These are phyloP conservation scores for Blastobotrys petasosporus DNA, from an alignment of 1,139 yeast species.

Conservation along the genomic window DNA sequence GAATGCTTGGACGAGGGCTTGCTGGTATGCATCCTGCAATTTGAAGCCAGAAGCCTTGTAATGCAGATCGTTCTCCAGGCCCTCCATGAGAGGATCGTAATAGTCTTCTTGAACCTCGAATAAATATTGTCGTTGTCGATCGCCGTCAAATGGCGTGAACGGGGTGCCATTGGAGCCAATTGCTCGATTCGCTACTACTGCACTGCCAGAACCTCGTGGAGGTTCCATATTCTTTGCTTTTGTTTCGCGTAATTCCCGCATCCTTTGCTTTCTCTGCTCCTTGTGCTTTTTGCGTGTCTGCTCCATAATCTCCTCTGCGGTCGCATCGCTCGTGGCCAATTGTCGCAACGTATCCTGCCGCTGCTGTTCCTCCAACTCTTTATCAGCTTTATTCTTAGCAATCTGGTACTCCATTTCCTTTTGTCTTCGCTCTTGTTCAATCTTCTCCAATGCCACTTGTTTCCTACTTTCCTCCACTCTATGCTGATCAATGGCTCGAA, in stretches of 20 bases:
- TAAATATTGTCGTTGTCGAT: constrained; percentile 52
- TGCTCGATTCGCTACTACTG: constrained; percentile 10
- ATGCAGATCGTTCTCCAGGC: constrained; percentile 57
- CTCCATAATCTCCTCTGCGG: constrained; percentile 44
- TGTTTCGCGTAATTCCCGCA: constrained; percentile 26
- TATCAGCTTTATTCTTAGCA: constrained; percentile 34
- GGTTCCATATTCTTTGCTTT: not conserved
- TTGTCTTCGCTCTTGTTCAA: constrained; percentile 56
- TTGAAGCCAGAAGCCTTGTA: constrained; percentile 85
- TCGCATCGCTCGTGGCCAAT: constrained; percentile 45
- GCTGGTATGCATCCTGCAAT: constrained; percentile 59
- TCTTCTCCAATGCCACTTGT: constrained; percentile 60
- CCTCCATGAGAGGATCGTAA: constrained; percentile 57
- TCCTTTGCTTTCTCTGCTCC: constrained; percentile 16
- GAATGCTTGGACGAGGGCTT: constrained; percentile 83
- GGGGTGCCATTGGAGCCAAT: constrained; percentile 42
- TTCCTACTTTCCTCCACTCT: constrained; percentile 56
- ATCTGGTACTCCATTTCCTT: constrained; percentile 33
- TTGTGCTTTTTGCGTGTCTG: constrained; percentile 36
- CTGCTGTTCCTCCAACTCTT: constrained; percentile 43
- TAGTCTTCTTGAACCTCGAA: constrained; percentile 45
- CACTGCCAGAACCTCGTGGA: not conserved
- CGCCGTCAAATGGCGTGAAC: constrained; percentile 93
- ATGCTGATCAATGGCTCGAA: constrained; percentile 62
- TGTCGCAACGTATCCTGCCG: constrained; percentile 66